A percentile compares a stretch with the other conserved stretches of the same genome.
phyloP scores from a whole-genome alignment of 305 asterid species.

The Solanum hybrid region DNA sequence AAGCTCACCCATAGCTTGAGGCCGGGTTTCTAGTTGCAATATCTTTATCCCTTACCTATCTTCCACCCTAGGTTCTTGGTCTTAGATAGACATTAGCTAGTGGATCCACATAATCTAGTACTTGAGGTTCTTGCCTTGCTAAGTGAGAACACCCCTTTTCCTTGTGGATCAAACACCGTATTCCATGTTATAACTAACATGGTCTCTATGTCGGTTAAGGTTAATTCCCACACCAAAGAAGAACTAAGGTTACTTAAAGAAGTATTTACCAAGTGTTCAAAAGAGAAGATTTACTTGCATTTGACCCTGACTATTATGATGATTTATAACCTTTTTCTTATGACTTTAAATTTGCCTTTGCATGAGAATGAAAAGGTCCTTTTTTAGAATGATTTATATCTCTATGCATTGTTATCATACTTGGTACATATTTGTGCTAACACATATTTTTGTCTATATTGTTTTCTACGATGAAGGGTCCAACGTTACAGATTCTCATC shows the following conservation, averaged over 20 bases:
- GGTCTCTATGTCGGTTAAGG: not conserved
- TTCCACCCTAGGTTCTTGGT: too few relatives aligned
- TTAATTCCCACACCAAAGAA: not conserved
- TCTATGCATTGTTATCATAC: not conserved
- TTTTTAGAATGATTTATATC: not conserved
- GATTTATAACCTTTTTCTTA: not conserved
- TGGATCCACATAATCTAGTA: too few relatives aligned
- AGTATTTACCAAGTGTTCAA: not conserved
- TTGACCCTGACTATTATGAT: not conserved
- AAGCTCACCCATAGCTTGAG: too few relatives aligned
- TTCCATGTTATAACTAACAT: not conserved
- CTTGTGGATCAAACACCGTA: too few relatives aligned
- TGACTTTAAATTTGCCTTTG: not conserved
- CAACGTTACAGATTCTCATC: not conserved
- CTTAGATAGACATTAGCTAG: too few relatives aligned
- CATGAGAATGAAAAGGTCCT: not conserved
- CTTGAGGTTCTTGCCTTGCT: too few relatives aligned
- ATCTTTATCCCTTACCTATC: too few relatives aligned
- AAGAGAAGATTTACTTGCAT: not conserved
- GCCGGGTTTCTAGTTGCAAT: too few relatives aligned
- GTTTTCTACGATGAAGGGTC: not conserved
- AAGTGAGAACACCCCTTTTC: too few relatives aligned
- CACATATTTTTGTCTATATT: not conserved
- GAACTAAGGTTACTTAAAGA: not conserved
- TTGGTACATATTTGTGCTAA: not conserved